Conservation (phyloP, 176 grass and related monocot species). For the Oryza meridionalis region DNA sequence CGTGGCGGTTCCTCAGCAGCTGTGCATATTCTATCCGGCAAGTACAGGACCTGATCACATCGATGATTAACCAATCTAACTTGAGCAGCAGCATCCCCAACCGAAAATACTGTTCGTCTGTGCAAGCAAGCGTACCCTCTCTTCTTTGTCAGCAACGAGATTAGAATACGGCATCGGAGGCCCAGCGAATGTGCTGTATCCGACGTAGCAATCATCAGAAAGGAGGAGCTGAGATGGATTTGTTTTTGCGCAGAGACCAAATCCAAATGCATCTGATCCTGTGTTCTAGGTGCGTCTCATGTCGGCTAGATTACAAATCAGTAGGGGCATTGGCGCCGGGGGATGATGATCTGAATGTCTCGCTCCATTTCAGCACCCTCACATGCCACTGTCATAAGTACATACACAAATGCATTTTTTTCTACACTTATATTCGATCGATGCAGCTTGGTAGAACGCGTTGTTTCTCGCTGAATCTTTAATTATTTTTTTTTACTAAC, state of each 20-base stretch:
- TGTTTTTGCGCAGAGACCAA: not conserved
- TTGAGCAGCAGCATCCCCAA: not conserved
- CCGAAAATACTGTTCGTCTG: conserved; percentile 15
- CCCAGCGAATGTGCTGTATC: conserved; percentile 41
- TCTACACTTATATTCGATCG: not conserved
- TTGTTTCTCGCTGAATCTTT: not conserved
- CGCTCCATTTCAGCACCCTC: not conserved
- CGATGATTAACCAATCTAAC: not conserved
- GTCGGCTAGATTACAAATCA: conserved; percentile 40
- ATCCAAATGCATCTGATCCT: conserved; percentile 22
- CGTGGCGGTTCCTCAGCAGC: conserved; percentile 23
- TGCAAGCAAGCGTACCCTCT: not conserved
- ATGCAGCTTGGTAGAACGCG: not conserved
- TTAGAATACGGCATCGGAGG: conserved; percentile 17
- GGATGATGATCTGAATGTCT: conserved; percentile 20
- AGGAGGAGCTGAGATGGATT: not conserved
- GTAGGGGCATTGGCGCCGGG: not conserved
- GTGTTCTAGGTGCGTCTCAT: not conserved
- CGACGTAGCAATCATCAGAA: conserved; percentile 41
- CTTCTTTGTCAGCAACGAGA: not conserved
- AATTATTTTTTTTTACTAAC: too few relatives aligned
- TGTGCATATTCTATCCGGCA: not conserved
- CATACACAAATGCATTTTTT: not conserved
- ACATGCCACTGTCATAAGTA: not conserved
- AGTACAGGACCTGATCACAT: not conserved